Evolutionary conservation across 2,329 filamentous ascomycete species (phyloP).

Genomic region (Aspergillus hortae): DNA sequence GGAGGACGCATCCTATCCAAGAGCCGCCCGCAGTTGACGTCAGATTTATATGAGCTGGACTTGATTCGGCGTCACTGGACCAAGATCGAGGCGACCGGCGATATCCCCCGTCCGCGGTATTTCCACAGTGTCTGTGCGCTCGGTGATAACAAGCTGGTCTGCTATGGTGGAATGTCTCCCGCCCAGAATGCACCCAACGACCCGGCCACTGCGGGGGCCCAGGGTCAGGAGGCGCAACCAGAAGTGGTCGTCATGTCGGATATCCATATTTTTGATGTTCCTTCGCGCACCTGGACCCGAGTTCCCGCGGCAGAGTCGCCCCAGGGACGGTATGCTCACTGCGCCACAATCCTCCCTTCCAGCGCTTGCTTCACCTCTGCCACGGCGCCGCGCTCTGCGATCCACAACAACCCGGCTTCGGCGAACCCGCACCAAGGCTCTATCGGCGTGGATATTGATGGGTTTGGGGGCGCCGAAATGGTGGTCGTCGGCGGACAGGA

Average conservation of each 20-base stretch:
- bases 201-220: constrained; percentile 35
- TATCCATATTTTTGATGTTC: constrained; percentile 90
- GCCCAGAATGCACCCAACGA: constrained; percentile 50
- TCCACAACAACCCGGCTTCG: constrained; percentile 83
- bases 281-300: constrained; percentile 77
- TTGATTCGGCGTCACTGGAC: constrained; percentile 90
- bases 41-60: constrained; percentile 90
- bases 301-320: constrained; percentile 77
- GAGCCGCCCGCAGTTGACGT: constrained; percentile 77
- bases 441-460: constrained; percentile 85
- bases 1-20: constrained; percentile 84
- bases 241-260: constrained; percentile 98
- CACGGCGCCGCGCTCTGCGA: constrained; percentile 76
- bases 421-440: constrained; percentile 82
- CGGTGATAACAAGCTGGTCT: constrained; percentile 93
- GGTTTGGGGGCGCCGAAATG: constrained; percentile 92
- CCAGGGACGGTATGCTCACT: constrained; percentile 94
- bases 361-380: constrained; percentile 82
- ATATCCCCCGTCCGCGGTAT: constrained; percentile 86
- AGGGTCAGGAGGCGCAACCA: constrained; percentile 62
- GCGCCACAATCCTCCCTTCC: constrained; percentile 86
- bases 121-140: constrained; percentile 95
- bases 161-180: constrained; percentile 97
- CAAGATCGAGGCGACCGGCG: constrained; percentile 77
- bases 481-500: constrained; percentile 95